Percentiles rank a stretch among this genome's conserved stretches.
Evolutionary conservation across 1,139 yeast species (phyloP).

Genomic region (Yamadazyma blattariae): DNA sequence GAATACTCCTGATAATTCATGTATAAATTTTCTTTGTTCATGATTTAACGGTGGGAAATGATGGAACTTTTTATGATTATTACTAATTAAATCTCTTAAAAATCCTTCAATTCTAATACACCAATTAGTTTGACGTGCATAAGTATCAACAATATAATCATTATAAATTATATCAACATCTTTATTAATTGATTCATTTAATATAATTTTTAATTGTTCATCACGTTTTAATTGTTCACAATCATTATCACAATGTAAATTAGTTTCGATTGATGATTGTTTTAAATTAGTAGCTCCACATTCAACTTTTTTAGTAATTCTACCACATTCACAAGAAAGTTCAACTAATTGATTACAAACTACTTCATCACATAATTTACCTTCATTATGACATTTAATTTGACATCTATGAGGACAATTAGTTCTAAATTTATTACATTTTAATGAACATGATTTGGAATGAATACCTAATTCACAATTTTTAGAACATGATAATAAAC

Average conservation of each 20-base stretch:
- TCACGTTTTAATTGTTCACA: conserved; percentile 65
- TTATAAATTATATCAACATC: conserved; percentile 20
- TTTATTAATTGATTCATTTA: conserved; percentile 14
- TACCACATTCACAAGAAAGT: conserved; percentile 65
- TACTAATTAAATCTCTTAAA: conserved; percentile 45
- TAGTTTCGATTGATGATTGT: conserved; percentile 27
- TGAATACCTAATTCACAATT: conserved; percentile 30
- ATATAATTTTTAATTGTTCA: conserved; percentile 60
- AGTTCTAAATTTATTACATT: conserved; percentile 49
- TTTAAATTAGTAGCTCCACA: conserved; percentile 51
- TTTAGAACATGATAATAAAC: conserved; percentile 56
- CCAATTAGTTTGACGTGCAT: conserved; percentile 57
- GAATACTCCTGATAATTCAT: conserved; percentile 60
- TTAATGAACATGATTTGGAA: conserved; percentile 47
- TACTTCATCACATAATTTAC: conserved; percentile 36
- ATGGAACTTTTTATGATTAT: conserved; percentile 23
- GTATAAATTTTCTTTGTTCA: conserved; percentile 70
- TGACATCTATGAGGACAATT: conserved; percentile 67
- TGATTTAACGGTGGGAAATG: conserved; percentile 73
- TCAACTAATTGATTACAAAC: conserved; percentile 49
- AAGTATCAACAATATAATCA: conserved; percentile 41
- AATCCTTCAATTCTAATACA: conserved; percentile 58
- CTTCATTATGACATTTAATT: conserved; percentile 59
- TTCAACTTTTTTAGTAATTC: conserved; percentile 38
- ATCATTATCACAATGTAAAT: conserved; percentile 63